phyloP scores from a whole-genome alignment of 768 basidiomycete genomes.

The Daedaleopsis sinensis region DNA sequence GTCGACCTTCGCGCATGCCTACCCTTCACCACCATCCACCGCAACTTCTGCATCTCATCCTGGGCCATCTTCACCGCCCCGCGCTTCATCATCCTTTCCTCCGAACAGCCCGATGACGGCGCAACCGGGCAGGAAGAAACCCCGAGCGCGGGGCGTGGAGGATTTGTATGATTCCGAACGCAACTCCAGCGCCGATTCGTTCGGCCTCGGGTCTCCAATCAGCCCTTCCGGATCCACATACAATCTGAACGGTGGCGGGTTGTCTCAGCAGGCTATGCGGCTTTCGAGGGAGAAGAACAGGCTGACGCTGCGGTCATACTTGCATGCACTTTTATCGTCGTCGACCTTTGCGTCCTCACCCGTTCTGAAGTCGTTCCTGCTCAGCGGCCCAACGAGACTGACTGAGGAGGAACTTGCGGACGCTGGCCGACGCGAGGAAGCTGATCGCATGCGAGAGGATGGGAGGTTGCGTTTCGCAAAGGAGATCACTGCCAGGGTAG shows the following conservation, averaged over 20 bases:
- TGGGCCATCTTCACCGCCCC: slow-evolving; percentile 4
- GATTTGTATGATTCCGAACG: slow-evolving; percentile 16
- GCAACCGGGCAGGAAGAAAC: slow-evolving; percentile 6
- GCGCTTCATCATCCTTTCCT: slow-evolving; percentile 1
- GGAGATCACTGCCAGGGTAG: slow-evolving; percentile 87
- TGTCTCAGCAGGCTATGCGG: slow-evolving; percentile 35
- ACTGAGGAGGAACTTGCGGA: slow-evolving; percentile 79
- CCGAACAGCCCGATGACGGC: slow-evolving; percentile 9
- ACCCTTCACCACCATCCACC: slow-evolving; percentile 10
- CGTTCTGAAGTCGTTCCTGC: slow-evolving; percentile 83
- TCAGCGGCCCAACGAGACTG: slow-evolving; percentile 73
- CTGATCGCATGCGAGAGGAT: slow-evolving; percentile 85
- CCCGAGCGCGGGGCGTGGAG: background rate
- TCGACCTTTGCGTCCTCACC: slow-evolving; percentile 81
- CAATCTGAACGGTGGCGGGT: slow-evolving; percentile 11
- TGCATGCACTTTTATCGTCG: slow-evolving; percentile 76
- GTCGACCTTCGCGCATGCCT: background rate
- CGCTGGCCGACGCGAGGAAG: slow-evolving; percentile 79
- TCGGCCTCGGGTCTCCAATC: slow-evolving; percentile 14
- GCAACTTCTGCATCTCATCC: slow-evolving; percentile 8
- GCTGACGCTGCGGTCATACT: slow-evolving; percentile 89
- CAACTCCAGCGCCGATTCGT: slow-evolving; percentile 29
- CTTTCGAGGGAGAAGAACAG: slow-evolving; percentile 93
- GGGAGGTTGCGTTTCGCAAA: slow-evolving; percentile 82
- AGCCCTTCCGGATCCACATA: slow-evolving; percentile 23